These are phyloP conservation scores for Phylloporus sp. DNA, from an alignment of 768 basidiomycete genomes.

Conservation along the genomic window DNA sequence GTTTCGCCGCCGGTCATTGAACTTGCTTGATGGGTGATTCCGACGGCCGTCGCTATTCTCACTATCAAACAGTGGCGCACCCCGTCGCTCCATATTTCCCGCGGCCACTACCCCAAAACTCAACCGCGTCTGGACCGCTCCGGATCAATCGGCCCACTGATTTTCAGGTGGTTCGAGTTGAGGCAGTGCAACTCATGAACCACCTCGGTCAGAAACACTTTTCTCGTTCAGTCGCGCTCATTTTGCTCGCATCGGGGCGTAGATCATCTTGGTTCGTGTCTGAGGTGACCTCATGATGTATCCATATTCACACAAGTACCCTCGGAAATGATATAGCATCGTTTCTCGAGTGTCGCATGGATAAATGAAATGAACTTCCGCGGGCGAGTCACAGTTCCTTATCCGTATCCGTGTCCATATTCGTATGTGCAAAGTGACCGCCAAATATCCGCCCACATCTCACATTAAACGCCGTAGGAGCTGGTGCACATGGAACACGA, in stretches of 20 bases:
- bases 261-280: neutral
- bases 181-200: neutral
- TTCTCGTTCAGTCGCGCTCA: neutral
- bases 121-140: neutral
- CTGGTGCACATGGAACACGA: neutral
- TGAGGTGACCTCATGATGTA: neutral
- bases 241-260: neutral
- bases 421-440: neutral
- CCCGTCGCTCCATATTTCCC: constrained; percentile 7
- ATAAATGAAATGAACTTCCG: neutral
- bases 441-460: neutral
- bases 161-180: neutral
- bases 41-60: constrained; percentile 4
- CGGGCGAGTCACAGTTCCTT: neutral
- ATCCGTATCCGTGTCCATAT: neutral
- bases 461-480: neutral
- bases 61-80: constrained; percentile 6
- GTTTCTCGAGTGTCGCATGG: constrained; percentile 3
- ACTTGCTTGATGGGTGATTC: neutral
- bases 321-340: constrained; percentile 17
- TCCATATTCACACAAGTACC: neutral
- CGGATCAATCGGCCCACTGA: neutral
- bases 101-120: constrained; percentile 7
- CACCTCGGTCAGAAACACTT: neutral
- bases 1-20: neutral